Percentiles rank a stretch among this genome's conserved stretches.
These are phyloP conservation scores for Trifolium fragiferum DNA, from an alignment of 306 rosid genomes.

Conservation along the genomic window DNA sequence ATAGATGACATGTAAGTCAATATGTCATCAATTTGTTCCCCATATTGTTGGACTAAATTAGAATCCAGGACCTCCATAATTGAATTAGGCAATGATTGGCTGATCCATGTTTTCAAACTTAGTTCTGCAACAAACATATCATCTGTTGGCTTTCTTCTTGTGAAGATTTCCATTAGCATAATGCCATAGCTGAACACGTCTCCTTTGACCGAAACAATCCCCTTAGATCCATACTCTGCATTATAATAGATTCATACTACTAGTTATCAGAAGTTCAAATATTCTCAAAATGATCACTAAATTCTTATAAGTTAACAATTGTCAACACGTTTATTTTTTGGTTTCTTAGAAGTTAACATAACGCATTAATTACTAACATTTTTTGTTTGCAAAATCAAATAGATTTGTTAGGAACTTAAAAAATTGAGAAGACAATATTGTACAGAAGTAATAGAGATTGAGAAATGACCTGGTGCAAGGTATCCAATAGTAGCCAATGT, in stretches of 20 bases:
- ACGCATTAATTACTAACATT: too few species aligned
- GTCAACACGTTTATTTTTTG: too few species aligned
- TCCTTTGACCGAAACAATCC: constrained; percentile 1
- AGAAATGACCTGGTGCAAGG: too few species aligned
- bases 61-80: constrained; percentile 22
- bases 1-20: too few species aligned
- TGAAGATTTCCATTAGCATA: constrained; percentile 3
- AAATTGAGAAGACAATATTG: too few species aligned
- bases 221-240: constrained; percentile 21
- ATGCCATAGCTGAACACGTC: constrained; percentile 3
- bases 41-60: background rate
- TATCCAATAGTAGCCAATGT: too few species aligned
- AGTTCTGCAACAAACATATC: background rate
- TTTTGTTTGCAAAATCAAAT: too few species aligned
- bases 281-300: background rate
- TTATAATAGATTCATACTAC: background rate
- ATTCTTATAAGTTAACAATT: too few species aligned
- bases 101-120: constrained; percentile 6
- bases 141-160: background rate
- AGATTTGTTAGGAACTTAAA: too few species aligned
- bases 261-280: constrained; percentile 1
- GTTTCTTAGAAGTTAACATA: too few species aligned
- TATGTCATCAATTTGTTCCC: too few species aligned
- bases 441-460: too few species aligned
- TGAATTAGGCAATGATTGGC: constrained; percentile 9